Conservation (phyloP, 176 grass and related monocot species). For the Carex myosuroides region DNA sequence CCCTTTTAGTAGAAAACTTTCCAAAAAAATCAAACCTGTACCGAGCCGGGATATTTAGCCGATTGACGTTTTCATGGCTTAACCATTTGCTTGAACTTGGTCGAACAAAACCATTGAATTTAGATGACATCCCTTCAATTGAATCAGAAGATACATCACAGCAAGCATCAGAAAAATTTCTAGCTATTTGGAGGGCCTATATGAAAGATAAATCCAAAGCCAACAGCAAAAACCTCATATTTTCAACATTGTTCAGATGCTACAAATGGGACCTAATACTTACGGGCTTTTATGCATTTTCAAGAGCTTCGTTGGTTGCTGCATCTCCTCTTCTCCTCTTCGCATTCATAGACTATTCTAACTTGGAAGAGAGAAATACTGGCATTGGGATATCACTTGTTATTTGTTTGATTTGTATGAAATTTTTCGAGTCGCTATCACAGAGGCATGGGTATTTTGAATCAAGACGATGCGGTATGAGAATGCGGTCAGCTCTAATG, state of each 20-base stretch:
- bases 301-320: constrained; percentile 34
- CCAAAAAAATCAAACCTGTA: constrained; percentile 29
- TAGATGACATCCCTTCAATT: constrained; percentile 61
- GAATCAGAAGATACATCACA: constrained; percentile 44
- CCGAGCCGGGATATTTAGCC: constrained; percentile 38
- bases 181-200: constrained; percentile 39
- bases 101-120: constrained; percentile 49
- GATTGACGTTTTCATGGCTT: constrained; percentile 79
- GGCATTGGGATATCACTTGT: constrained; percentile 33
- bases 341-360: constrained; percentile 52
- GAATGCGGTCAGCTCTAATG: constrained; percentile 69
- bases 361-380: constrained; percentile 37
- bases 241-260: constrained; percentile 37
- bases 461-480: constrained; percentile 67
- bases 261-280: constrained; percentile 51
- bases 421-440: constrained; percentile 68
- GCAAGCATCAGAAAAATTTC: constrained; percentile 34
- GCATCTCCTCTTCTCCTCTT: constrained; percentile 58
- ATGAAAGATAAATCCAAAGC: constrained; percentile 33
- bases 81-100: constrained; percentile 62
- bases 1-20: constrained; percentile 30
- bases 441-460: constrained; percentile 82
- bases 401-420: constrained; percentile 40
- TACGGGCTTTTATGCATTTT: constrained; percentile 54
- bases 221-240: constrained; percentile 29